Conservation (phyloP, 2,329 filamentous ascomycete genomes). For the Xylariaceae sp. region DNA sequence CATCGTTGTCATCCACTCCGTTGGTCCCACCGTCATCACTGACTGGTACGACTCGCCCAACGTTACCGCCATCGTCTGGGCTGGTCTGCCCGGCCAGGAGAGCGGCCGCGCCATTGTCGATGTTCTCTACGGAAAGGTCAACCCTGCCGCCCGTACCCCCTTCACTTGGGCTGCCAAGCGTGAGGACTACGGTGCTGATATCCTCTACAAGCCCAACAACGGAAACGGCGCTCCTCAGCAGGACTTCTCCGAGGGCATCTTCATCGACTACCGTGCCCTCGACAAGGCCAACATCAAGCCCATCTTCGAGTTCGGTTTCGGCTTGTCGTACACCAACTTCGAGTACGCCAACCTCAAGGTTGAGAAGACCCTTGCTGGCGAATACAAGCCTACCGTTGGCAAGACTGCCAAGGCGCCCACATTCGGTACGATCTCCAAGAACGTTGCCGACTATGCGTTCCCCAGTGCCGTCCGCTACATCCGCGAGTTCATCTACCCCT, state of each 20-base stretch:
- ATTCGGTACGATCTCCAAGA: slow-evolving; percentile 58
- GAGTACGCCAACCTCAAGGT: slow-evolving; percentile 64
- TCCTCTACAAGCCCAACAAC: slow-evolving; percentile 66
- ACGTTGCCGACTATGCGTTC: slow-evolving; percentile 63
- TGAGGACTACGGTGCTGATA: slow-evolving; percentile 61
- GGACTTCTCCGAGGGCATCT: slow-evolving; percentile 70
- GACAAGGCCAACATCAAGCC: slow-evolving; percentile 62
- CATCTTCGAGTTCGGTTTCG: slow-evolving; percentile 76
- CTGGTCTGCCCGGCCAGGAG: slow-evolving; percentile 77
- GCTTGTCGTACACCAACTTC: slow-evolving; percentile 76
- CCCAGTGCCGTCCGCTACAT: slow-evolving; percentile 51
- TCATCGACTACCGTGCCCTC: slow-evolving; percentile 77
- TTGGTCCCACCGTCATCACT: slow-evolving; percentile 71
- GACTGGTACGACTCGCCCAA: slow-evolving; percentile 72
- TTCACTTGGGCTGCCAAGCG: slow-evolving; percentile 72
- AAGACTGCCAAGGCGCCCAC: slow-evolving; percentile 57
- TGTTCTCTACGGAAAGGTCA: slow-evolving; percentile 75
- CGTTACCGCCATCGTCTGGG: slow-evolving; percentile 78
- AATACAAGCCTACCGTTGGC: slow-evolving; percentile 57
- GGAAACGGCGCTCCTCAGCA: slow-evolving; percentile 61
- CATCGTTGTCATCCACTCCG: slow-evolving; percentile 83
- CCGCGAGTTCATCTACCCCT: slow-evolving; percentile 62
- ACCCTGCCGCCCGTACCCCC: slow-evolving; percentile 69
- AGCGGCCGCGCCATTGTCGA: slow-evolving; percentile 74
- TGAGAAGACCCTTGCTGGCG: slow-evolving; percentile 41